These are phyloP conservation scores for Lactarius vividus DNA, from an alignment of 768 basidiomycete genomes.

Conservation along the genomic window DNA sequence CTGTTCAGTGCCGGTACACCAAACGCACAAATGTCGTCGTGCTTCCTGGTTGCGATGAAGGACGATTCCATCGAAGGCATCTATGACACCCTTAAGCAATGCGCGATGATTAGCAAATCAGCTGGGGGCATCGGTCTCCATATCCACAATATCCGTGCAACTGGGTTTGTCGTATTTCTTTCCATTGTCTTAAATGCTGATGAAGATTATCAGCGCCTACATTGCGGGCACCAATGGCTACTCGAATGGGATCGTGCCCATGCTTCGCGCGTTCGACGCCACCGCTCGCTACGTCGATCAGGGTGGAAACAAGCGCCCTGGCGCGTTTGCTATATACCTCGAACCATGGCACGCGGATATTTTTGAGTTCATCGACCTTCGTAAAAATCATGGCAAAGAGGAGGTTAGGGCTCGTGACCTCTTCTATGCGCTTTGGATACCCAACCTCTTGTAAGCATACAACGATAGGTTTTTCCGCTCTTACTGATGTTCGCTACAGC, in stretches of 20 bases:
- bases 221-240: constrained; percentile 99
- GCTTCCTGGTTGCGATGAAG: constrained; percentile 98
- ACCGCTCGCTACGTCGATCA: constrained; percentile 99
- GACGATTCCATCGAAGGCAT: constrained; percentile 99
- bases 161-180: constrained; percentile 54
- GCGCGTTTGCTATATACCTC: constrained; percentile 96
- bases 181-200: not conserved
- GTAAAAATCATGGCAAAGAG: constrained; percentile 99
- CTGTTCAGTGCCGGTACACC: constrained; percentile 99
- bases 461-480: not conserved
- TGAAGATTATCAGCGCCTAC: constrained; percentile 64
- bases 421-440: constrained; percentile 98
- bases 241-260: constrained; percentile 98
- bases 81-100: constrained; percentile 96
- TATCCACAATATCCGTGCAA: constrained; percentile 96
- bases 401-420: constrained; percentile 94
- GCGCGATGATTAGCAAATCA: constrained; percentile 99
- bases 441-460: constrained; percentile 82
- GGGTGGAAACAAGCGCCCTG: constrained; percentile 98
- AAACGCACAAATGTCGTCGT: constrained; percentile 90
- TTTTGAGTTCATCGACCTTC: constrained; percentile 95
- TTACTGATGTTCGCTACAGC: constrained; percentile 40
- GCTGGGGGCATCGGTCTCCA: constrained; percentile 96
- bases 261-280: constrained; percentile 97
- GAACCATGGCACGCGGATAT: constrained; percentile 99